phyloP scores from a whole-genome alignment of 371 early-diverging fungal species.

The Mucor plumbeus region DNA sequence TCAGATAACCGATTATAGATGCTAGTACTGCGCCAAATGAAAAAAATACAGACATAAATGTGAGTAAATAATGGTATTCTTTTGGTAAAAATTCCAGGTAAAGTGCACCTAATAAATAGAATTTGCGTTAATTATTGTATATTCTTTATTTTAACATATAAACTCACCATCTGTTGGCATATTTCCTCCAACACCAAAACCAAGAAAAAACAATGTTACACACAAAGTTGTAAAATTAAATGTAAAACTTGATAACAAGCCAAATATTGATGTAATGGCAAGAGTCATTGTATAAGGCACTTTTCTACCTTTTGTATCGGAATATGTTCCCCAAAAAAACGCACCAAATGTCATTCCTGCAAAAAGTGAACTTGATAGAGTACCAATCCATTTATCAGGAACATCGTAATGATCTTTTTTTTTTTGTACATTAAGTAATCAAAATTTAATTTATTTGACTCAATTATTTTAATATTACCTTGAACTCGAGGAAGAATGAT shows the following conservation, averaged over 20 bases:
- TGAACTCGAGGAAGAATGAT: slow-evolving; percentile 66
- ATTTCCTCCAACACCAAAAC: slow-evolving; percentile 89
- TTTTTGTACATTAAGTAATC: neutral
- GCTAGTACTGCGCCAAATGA: slow-evolving; percentile 84
- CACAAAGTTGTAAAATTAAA: slow-evolving; percentile 70
- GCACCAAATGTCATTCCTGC: slow-evolving; percentile 87
- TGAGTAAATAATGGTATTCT: slow-evolving; percentile 78
- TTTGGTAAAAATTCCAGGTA: slow-evolving; percentile 86
- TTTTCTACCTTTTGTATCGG: slow-evolving; percentile 79
- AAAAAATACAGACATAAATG: slow-evolving; percentile 85
- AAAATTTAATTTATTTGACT: neutral
- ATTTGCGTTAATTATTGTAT: neutral
- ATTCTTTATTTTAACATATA: neutral
- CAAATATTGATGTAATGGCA: slow-evolving; percentile 75
- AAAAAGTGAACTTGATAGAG: slow-evolving; percentile 71
- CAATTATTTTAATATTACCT: slow-evolving; percentile 27
- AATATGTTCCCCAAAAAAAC: slow-evolving; percentile 80
- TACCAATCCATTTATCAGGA: slow-evolving; percentile 64
- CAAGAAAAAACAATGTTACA: slow-evolving; percentile 68
- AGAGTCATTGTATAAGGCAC: slow-evolving; percentile 83
- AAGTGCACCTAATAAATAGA: slow-evolving; percentile 59
- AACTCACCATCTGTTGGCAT: slow-evolving; percentile 81
- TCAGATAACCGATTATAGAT: slow-evolving; percentile 65
- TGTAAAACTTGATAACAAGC: slow-evolving; percentile 69
- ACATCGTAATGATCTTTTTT: slow-evolving; percentile 61